Evolutionary conservation across 2,329 filamentous ascomycete species (phyloP), one percentile per base, ranked within the genome.

Genomic region (Colletotrichum sp.): DNA sequence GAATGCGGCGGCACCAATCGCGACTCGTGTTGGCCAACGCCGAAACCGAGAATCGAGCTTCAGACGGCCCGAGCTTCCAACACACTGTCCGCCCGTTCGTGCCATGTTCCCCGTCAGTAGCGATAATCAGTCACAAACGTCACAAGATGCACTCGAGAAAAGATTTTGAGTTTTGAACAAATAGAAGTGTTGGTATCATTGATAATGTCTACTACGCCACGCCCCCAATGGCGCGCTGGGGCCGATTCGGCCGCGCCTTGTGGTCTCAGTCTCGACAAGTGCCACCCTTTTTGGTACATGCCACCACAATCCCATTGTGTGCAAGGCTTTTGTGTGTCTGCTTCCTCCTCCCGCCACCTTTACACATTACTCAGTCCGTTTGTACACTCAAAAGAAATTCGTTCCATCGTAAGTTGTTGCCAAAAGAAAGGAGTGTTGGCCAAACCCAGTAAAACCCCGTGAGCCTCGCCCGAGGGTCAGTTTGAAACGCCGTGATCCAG

Each of bases 181-280:
- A 65, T 73, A 57, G 55, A 57, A 60, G n/a, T 76, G 64, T 76
- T 76, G 73, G 73, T 76, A 71, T 71, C 69, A 71, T 71, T 71
- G 69, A 64, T 69, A 55, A 44, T 71, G 30, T 65, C 69, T 76
- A 76, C 44, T 68, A 72, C 57, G 52, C 60, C 63, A 57, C 39
- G 63, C 60, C 26, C 73, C 36, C 55, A 44, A 67, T 60, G 57
- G 55, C 64, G 72, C 34, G 39, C 57, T 44, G 73, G 70, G 32
- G 57, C 59, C 69, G 44, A 24, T n/a, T 76, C 39, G 64, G 71
- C 71, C 36, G 64, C 52, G 16, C 30, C 62, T 55, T 49, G 60
- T 67, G 15, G 39, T 67, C 44, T 67, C 62, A 34, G 57, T 70
- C 57, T 63, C 26, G 39, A 72, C 62, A 52, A 30, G 72, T 62